These are phyloP conservation scores for Tetrahymena thermophila DNA, from an alignment of 73 alveolate species.

Conservation along the genomic window DNA sequence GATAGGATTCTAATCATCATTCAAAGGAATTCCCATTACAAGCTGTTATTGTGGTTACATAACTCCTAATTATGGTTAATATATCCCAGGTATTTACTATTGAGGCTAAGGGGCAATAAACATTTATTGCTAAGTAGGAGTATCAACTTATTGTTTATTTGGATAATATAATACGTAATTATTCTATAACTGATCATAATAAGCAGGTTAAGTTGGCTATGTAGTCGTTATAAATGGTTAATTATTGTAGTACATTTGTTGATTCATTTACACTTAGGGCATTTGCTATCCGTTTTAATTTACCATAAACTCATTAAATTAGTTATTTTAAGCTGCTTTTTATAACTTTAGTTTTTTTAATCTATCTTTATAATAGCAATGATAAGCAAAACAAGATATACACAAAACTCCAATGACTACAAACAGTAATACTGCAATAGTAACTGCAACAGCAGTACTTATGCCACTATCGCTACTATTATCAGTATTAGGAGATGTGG, in stretches of 20 bases:
- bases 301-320: neutral
- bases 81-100: neutral
- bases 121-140: neutral
- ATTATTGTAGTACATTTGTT: neutral
- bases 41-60: no score
- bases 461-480: no score
- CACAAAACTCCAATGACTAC: no score
- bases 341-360: no score
- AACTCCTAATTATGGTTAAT: neutral
- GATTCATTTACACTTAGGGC: neutral
- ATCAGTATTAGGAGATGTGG: no score
- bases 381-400: no score
- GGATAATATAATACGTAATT: neutral
- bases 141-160: no score
- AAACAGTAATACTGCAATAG: no score
- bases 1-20: neutral
- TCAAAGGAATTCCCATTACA: neutral
- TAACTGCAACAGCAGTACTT: no score
- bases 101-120: neutral
- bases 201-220: neutral
- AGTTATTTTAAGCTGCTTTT: neutral
- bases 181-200: no score
- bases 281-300: neutral
- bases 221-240: neutral
- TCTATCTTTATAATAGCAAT: no score